These are phyloP conservation scores for Macrolepiota fuliginosa DNA, from an alignment of 768 basidiomycete species.

Conservation along the genomic window DNA sequence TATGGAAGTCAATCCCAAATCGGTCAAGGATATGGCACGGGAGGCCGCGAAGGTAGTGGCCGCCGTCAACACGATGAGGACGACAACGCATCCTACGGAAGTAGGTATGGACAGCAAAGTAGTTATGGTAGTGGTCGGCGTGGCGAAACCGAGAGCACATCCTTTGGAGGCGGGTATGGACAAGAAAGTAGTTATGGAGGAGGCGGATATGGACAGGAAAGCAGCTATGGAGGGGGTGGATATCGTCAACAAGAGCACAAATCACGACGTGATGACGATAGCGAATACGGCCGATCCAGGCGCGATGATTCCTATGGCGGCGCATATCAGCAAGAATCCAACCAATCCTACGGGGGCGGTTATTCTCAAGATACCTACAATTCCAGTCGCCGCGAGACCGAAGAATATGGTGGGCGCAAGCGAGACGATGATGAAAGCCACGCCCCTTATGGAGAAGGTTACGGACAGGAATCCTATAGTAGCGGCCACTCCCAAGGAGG, in stretches of 20 bases:
- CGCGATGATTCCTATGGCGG: slow-evolving; percentile 10
- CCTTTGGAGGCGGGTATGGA: too few relatives aligned
- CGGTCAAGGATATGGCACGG: slow-evolving; percentile 3
- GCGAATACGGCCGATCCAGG: neutral
- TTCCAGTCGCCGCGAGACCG: slow-evolving; percentile 14
- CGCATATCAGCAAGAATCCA: slow-evolving; percentile 7
- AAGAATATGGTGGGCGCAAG: slow-evolving; percentile 9
- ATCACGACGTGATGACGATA: neutral
- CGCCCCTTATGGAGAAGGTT: slow-evolving; percentile 12
- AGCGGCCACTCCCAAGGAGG: slow-evolving; percentile 2
- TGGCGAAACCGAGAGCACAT: neutral
- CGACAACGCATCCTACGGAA: slow-evolving; percentile 11
- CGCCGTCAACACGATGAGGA: slow-evolving; percentile 8
- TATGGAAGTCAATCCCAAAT: slow-evolving; percentile 5
- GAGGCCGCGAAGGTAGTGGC: neutral
- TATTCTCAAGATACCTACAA: slow-evolving; percentile 14
- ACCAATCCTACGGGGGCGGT: neutral
- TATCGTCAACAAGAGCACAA: neutral
- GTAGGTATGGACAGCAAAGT: slow-evolving; percentile 7
- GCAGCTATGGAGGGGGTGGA: slow-evolving; percentile 10
- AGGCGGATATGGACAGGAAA: slow-evolving; percentile 7
- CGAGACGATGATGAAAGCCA: slow-evolving; percentile 14
- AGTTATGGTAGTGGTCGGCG: too few relatives aligned
- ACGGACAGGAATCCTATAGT: slow-evolving; percentile 1
- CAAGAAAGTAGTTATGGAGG: slow-evolving; percentile 9